Base-by-base conservation (phyloP, 2,329 filamentous ascomycete genomes). In the Microsporum canis region DNA sequence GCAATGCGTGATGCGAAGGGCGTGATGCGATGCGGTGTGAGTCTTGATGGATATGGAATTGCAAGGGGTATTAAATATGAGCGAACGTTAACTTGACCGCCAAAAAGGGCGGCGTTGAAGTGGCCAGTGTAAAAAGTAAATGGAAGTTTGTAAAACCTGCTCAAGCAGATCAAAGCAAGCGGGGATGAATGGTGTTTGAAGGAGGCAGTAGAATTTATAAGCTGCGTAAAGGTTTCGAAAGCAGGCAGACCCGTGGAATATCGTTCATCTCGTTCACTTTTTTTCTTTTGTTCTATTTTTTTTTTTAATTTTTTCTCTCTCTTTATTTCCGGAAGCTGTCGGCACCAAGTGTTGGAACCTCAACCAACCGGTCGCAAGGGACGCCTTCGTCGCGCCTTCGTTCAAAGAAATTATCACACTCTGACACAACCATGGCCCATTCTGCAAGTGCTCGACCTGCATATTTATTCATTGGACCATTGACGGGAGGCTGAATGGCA, bases 341-440 rank as follows among this genome's bases (percentile, higher is more conserved):
- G 41, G 86, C 83, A 41, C 82, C 81, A 63, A 87, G 71, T 2
- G 77, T 80, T 29, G 84, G 84, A 41, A 82, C 85, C 71, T 87
- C 84, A 38, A 86, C 82, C 61, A 78, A 72, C 59, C 75, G 75
- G 67, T 84, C 80, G 34, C 70, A 71, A 1, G 82, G 82, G 17
- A 86, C 82, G 23, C 84, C 84, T 69, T 86, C 84, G 57, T 80
- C 79, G 66, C 80, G 82, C 64, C 84, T 75, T 61, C 84, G 75
- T 60, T 84, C 79, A 65, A 84, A 85, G 73, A 86, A 86, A 65
- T 80, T 83, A 67, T 85, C 81, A 66, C 81, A 85, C 67, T 87
- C 84, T 29, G 78, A 77, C 6, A 85, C 79, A 34, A 86, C 77
- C 57, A 83, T 76, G 2, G 78, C 78, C 84, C 84, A 87, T 70